phyloP scores from a whole-genome alignment of 2,329 filamentous ascomycete genomes.

The Botrytis deweyae region DNA sequence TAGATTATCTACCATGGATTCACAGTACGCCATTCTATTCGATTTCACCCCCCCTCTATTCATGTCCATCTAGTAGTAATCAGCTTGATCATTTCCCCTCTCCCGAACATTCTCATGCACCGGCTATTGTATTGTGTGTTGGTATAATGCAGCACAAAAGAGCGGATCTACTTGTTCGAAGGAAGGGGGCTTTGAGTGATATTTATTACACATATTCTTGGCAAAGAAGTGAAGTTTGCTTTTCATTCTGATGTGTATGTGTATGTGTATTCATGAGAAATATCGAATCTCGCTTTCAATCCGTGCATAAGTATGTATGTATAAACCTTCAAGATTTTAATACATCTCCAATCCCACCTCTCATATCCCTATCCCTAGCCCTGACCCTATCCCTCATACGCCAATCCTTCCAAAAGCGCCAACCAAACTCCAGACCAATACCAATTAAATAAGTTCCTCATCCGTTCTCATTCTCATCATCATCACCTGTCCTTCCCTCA shows the following conservation, averaged over 20 bases:
- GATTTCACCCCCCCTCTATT: background rate
- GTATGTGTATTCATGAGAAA: background rate
- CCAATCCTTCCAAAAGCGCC: background rate
- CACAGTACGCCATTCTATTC: background rate
- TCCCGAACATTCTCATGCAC: background rate
- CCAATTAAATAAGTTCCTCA: background rate
- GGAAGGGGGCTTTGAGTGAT: background rate
- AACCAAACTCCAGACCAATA: background rate
- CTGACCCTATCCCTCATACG: background rate
- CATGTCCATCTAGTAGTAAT: background rate
- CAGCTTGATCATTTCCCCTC: background rate
- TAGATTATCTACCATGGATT: background rate
- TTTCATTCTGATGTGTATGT: background rate
- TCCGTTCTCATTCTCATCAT: background rate
- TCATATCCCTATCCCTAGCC: background rate
- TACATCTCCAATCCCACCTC: background rate
- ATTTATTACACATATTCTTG: background rate
- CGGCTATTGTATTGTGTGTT: background rate
- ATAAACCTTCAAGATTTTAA: background rate
- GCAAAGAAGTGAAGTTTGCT: background rate
- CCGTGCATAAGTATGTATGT: background rate
- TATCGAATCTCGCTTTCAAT: background rate
- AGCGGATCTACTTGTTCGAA: background rate
- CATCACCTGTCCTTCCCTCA: background rate
- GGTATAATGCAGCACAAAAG: background rate